Percentiles rank a stretch among this genome's conserved stretches.
Evolutionary conservation across 495 filamentous ascomycete genomes (phyloP).

Genomic region (Penicillium atrosanguineum): DNA sequence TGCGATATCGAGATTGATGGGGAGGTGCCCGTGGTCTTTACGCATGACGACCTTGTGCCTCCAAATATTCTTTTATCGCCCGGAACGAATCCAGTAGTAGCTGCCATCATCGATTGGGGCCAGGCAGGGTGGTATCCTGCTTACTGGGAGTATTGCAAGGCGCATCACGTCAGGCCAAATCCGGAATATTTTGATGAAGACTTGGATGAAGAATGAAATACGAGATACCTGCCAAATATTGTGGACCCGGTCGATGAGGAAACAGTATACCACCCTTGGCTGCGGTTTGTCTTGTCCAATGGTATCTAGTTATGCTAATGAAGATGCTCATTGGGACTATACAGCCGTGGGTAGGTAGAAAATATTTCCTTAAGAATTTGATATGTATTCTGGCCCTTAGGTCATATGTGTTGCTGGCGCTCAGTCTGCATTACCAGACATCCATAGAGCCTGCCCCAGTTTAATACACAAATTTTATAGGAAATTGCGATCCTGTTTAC

Average conservation of each 20-base stretch:
- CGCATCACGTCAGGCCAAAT: slow-evolving; percentile 13
- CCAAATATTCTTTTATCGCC: slow-evolving; percentile 37
- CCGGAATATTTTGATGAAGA: slow-evolving; percentile 17
- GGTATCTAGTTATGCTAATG: not conserved
- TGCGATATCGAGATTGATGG: slow-evolving; percentile 21
- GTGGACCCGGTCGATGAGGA: slow-evolving; percentile 27
- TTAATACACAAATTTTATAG: too few relatives aligned
- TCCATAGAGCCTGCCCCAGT: too few relatives aligned
- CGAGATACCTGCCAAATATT: slow-evolving; percentile 22
- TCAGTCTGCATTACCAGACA: too few relatives aligned
- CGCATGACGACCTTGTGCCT: slow-evolving; percentile 38
- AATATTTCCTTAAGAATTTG: too few relatives aligned
- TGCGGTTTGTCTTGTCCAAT: not conserved
- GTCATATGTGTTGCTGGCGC: too few relatives aligned
- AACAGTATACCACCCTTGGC: slow-evolving; percentile 1
- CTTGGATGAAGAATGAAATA: slow-evolving; percentile 22
- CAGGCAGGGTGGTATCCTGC: slow-evolving; percentile 45
- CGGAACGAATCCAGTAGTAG: slow-evolving; percentile 23
- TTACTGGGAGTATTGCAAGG: slow-evolving; percentile 48
- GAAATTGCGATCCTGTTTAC: too few relatives aligned
- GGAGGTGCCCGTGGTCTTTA: slow-evolving; percentile 25
- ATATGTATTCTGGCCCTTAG: too few relatives aligned
- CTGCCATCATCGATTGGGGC: slow-evolving; percentile 41
- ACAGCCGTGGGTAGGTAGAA: too few relatives aligned
- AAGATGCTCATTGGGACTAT: too few relatives aligned